Base-by-base conservation (phyloP, 306 rosid species). In the Prosopis cineraria region DNA sequence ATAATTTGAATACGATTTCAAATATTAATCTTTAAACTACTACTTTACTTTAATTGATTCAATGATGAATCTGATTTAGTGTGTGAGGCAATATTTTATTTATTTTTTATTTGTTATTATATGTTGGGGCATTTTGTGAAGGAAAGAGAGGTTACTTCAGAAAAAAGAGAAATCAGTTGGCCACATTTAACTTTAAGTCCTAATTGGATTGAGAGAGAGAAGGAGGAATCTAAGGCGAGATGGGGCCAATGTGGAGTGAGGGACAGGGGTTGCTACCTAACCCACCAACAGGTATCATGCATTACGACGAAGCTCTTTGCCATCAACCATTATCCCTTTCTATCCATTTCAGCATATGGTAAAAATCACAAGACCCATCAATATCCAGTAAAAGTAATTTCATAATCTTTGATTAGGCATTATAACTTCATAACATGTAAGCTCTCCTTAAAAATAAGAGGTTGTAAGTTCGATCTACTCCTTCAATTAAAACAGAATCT, bases 261-360 rank as follows among this genome's bases (percentile, higher is more conserved):
- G 44, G 97, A 89, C 98, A 96, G 99, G 89, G 96, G 76, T 87
- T 91, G 99, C 84, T 89, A 87, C 98, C 98, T 86, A 90, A 96
- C 94, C 99, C 91, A 91, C 98, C 97, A 93, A 91, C 99, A 96
- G 60, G 84, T 79, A 90, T 96, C 99, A 88, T 96, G 99, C 88
- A 86, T 79, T 82, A 69, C 90, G 91, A 87, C 88, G 75, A 87
- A 91, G 83, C 83, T 79, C 88, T 89, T 96, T 92, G 93, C 77
- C 89, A 87, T 88, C 96, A 89, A 24, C 87, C 85, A 74, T 87
- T 82, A 84, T 87, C 89, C 80, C 77, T 66, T 65, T 79, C 16
- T 73, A 40, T 74, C 80, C 77, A 12, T 73, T 75, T 73, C 76
- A 75, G 34, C 47, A 65, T 65, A 12, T 37, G 67, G 67, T 60